phyloP scores from a whole-genome alignment of 305 asterid genomes.

The Striga hermonthica region DNA sequence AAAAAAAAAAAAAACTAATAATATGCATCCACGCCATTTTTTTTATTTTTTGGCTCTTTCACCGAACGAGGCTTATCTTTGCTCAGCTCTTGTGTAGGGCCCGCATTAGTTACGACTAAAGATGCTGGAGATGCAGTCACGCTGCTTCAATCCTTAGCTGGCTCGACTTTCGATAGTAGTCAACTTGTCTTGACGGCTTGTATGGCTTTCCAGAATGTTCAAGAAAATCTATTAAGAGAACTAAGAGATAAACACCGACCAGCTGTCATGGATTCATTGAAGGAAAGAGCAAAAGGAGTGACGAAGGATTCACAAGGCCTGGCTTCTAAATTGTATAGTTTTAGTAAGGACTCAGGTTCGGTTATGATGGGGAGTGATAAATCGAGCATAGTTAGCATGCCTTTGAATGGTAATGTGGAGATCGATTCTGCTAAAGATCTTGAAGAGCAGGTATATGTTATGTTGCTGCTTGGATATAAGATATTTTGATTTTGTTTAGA shows the following conservation, averaged over 20 bases:
- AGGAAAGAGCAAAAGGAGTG: slow-evolving; percentile 72
- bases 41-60: not conserved
- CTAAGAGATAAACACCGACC: slow-evolving; percentile 83
- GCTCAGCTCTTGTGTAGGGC: slow-evolving; percentile 60
- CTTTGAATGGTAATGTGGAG: slow-evolving; percentile 47
- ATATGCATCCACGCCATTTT: too few relatives aligned
- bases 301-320: slow-evolving; percentile 67
- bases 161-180: slow-evolving; percentile 94
- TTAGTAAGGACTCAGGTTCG: slow-evolving; percentile 57
- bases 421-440: slow-evolving; percentile 70
- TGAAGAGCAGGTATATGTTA: slow-evolving; percentile 67
- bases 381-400: slow-evolving; percentile 37
- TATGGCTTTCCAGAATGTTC: slow-evolving; percentile 86
- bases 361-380: slow-evolving; percentile 38
- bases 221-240: slow-evolving; percentile 59
- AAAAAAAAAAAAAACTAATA: too few relatives aligned
- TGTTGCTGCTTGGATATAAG: not conserved
- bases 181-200: slow-evolving; percentile 94
- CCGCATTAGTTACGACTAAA: slow-evolving; percentile 88
- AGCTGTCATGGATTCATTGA: slow-evolving; percentile 64
- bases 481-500: too few relatives aligned
- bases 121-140: slow-evolving; percentile 97
- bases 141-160: slow-evolving; percentile 82
- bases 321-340: slow-evolving; percentile 69
- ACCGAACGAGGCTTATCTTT: slow-evolving; percentile 35